Base-by-base conservation (phyloP, 2,329 filamentous ascomycete genomes). In the Neofusicoccum kwambonambiense region DNA sequence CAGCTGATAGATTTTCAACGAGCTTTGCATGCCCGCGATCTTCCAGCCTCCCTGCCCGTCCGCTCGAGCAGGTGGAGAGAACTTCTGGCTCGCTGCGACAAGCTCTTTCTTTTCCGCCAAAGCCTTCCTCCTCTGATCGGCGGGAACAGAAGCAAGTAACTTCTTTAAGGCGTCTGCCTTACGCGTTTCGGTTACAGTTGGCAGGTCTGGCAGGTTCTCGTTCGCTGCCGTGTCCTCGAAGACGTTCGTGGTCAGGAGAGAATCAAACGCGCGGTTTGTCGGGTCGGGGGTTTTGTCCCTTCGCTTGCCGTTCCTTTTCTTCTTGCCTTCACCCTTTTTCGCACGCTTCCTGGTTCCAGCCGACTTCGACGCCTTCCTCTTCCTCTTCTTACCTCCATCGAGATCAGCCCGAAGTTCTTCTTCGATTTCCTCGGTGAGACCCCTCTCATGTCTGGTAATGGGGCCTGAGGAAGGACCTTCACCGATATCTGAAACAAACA, bases 1-100 rank as follows among this genome's bases (percentile, higher is more conserved):
- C 0, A 88, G 67, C 62, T 89, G 87, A 52, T 86, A 82, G 9
- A 72, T 69, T 64, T 79, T 79, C 0, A 88, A 69, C 0, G 74
- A 69, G 0, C 76, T 79, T 31, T 70, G 76, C 81, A 86, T 83
- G 0, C 84, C 83, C 19, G 74, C 80, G 1, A 86, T 72, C 0
- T 71, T 51, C 81, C 82, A 84, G 13, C 73, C 70, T 1, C 75
- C 73, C 34, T 74, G 70, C 0, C 75, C 75, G 58, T 70, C 67
- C 5, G 70, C 35, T 17, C 70, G 79, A 4, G 78, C 75, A 3
- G 70, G 76, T 1, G 68, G 69, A 67, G 73, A 67, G 64, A 84
- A 83, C 4, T 78, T 72, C 49, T 73, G 79, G 1, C 75, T 77
- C 0, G 81, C 81, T 8, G 73, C 67, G 0, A 76, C 15, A 0